phyloP scores from a whole-genome alignment of 345 rosid genomes.

The Sonneratia alba region DNA sequence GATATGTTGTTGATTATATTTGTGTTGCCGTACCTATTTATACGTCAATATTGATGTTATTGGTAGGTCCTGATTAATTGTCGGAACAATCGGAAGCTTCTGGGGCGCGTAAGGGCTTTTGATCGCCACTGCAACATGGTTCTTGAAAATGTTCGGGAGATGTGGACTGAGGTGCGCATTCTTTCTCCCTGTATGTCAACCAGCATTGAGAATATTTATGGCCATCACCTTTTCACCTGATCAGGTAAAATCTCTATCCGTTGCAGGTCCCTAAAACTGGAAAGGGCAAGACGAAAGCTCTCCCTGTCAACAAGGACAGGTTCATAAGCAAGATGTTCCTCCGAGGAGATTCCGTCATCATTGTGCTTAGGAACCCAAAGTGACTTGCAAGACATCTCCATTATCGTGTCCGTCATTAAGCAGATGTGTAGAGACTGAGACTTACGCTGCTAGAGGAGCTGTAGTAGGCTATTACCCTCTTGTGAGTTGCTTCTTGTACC shows the following conservation, averaged over 20 bases:
- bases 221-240: background rate
- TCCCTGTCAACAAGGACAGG: slow-evolving; percentile 83
- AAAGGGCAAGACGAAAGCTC: slow-evolving; percentile 96
- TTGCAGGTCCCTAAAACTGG: slow-evolving; percentile 85
- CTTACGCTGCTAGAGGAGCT: background rate
- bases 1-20: background rate
- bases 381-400: slow-evolving; percentile 13
- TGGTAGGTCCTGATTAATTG: slow-evolving; percentile 82
- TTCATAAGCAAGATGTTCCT: slow-evolving; percentile 99
- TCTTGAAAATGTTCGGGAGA: slow-evolving; percentile 89
- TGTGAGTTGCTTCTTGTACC: background rate
- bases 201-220: background rate
- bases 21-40: background rate
- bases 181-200: background rate
- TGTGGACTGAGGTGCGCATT: slow-evolving; percentile 54
- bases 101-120: slow-evolving; percentile 92
- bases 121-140: slow-evolving; percentile 99
- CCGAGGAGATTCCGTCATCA: slow-evolving; percentile 94
- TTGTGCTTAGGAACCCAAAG: slow-evolving; percentile 94
- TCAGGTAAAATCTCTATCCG: background rate
- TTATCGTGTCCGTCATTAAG: background rate
- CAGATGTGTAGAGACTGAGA: background rate
- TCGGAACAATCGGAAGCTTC: slow-evolving; percentile 75
- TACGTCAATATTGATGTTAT: background rate
- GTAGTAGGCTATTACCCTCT: background rate